Percentiles rank a stretch among this genome's conserved stretches.
Evolutionary conservation across 495 filamentous ascomycete species (phyloP).

Genomic region (Pseudevernia furfuracea): DNA sequence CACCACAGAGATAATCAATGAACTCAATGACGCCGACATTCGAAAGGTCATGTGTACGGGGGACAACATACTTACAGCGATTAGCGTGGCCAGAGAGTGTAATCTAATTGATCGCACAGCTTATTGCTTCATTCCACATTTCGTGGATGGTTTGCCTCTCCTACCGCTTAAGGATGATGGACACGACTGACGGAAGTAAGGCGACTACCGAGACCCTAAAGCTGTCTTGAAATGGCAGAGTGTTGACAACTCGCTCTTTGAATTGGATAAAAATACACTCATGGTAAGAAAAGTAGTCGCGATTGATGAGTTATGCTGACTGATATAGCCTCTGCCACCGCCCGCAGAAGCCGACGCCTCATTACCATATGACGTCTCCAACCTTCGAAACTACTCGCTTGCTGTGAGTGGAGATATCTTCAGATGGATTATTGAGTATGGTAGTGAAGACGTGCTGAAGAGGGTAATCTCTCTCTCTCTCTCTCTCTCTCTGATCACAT

Average conservation of each 20-base stretch:
- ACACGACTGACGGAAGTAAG: slow-evolving; percentile 30
- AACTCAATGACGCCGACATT: slow-evolving; percentile 79
- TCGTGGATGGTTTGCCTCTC: slow-evolving; percentile 54
- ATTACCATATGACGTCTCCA: slow-evolving; percentile 71
- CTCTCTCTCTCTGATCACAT: background rate
- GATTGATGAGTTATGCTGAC: slow-evolving; percentile 27
- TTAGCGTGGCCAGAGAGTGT: slow-evolving; percentile 94
- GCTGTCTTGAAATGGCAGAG: slow-evolving; percentile 80
- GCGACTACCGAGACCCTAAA: slow-evolving; percentile 56
- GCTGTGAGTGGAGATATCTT: slow-evolving; percentile 92
- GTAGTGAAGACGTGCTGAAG: slow-evolving; percentile 64
- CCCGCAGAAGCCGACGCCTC: slow-evolving; percentile 68
- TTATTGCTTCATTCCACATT: slow-evolving; percentile 87
- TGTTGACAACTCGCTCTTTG: slow-evolving; percentile 70
- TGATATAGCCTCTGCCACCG: slow-evolving; percentile 57
- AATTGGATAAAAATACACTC: slow-evolving; percentile 69
- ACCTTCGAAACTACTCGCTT: slow-evolving; percentile 73
- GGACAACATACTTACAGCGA: slow-evolving; percentile 95
- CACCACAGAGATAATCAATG: slow-evolving; percentile 67
- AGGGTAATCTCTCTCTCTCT: slow-evolving; percentile 44
- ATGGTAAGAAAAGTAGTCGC: slow-evolving; percentile 39
- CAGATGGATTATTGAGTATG: slow-evolving; percentile 90
- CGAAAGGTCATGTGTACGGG: slow-evolving; percentile 95
- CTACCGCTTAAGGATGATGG: slow-evolving; percentile 2
- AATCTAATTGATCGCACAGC: slow-evolving; percentile 69